phyloP scores from a whole-genome alignment of 225 moss, liverwort and hornwort genomes.

The Straminergon stramineum region DNA sequence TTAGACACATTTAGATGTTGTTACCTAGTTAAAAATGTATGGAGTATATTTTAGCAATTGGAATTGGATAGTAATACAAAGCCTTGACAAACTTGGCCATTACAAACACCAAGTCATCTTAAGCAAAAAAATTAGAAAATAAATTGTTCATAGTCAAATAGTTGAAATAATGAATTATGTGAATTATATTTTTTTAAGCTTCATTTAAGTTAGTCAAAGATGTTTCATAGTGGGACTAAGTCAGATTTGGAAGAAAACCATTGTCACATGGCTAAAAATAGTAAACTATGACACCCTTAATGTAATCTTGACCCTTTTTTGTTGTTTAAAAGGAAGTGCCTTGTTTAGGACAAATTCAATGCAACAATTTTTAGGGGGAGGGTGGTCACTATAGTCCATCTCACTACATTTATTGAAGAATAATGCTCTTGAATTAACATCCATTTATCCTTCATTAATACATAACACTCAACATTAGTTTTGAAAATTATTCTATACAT shows the following conservation, averaged over 20 bases:
- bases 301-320: not conserved
- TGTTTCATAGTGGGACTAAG: rapidly evolving
- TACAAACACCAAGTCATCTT: not conserved
- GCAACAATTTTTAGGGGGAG: too few species aligned
- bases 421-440: not conserved
- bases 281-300: too few species aligned
- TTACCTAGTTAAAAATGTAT: not conserved
- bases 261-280: not conserved
- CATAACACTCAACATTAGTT: not conserved
- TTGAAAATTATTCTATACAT: not conserved
- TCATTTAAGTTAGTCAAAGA: not conserved
- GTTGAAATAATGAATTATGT: not conserved
- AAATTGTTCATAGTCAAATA: too few species aligned
- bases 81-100: not conserved
- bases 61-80: not conserved
- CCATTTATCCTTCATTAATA: not conserved
- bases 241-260: not conserved
- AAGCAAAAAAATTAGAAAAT: not conserved
- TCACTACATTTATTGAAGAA: not conserved
- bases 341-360: rapidly evolving
- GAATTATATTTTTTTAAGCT: not conserved
- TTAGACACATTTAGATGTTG: rapidly evolving
- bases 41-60: not conserved
- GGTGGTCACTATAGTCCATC: not conserved
- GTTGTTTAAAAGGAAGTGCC: not conserved